phyloP scores from a whole-genome alignment of 371 early-diverging fungal species.

The Entomophthora muscae region DNA sequence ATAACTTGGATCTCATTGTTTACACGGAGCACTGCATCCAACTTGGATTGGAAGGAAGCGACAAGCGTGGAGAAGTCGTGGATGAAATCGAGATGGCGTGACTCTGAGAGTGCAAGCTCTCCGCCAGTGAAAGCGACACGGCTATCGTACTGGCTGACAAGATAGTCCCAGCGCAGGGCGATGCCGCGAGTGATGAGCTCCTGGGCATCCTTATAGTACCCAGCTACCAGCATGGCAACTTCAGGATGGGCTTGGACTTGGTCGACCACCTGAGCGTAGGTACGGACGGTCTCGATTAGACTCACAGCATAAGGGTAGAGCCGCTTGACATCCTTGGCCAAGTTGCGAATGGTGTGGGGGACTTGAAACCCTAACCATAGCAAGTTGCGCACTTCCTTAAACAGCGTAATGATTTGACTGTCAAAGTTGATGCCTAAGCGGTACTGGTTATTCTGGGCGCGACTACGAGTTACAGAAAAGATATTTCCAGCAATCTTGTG shows the following conservation, averaged over 20 bases:
- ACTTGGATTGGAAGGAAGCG: constrained; percentile 89
- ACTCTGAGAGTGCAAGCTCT: constrained; percentile 46
- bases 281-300: constrained; percentile 83
- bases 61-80: constrained; percentile 82
- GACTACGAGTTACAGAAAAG: constrained; percentile 73
- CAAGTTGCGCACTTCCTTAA: constrained; percentile 93
- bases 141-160: constrained; percentile 64
- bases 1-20: constrained; percentile 60
- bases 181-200: constrained; percentile 73
- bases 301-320: constrained; percentile 96
- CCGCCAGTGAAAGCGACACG: constrained; percentile 26
- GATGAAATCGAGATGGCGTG: constrained; percentile 83
- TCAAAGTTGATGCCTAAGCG: constrained; percentile 89
- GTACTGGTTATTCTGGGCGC: constrained; percentile 56
- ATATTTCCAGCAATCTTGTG: constrained; percentile 78
- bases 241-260: constrained; percentile 58
- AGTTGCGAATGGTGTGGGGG: constrained; percentile 78
- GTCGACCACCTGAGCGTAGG: constrained; percentile 73
- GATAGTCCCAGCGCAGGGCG: constrained; percentile 87
- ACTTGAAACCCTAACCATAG: constrained; percentile 83
- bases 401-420: constrained; percentile 79
- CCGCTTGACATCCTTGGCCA: constrained; percentile 89
- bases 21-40: constrained; percentile 57
- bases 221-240: constrained; percentile 66
- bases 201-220: constrained; percentile 84